Evolutionary conservation across 1,284 basidiomycete genomes (phyloP), one percentile per base, ranked within the genome.

Genomic region (Papiliotrema laurentii): DNA sequence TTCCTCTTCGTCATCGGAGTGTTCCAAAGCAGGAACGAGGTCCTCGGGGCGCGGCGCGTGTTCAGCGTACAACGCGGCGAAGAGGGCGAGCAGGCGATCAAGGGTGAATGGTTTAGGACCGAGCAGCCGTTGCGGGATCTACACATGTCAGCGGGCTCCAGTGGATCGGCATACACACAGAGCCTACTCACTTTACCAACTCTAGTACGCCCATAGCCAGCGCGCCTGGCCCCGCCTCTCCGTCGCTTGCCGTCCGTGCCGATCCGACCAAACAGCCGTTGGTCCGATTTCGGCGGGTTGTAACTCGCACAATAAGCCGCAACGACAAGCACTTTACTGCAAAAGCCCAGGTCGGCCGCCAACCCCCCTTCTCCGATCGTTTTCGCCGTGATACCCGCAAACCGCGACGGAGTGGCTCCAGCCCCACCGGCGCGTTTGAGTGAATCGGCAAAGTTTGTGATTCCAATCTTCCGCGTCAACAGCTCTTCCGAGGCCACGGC

Each of bases 271-370:
- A 92, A 89, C 78, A 92, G 84, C 26, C 85, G 77, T 55, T 89
- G 49, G 68, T 96, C 92, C 5, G 83, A 83, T 61, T 84, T 86
- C 0, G 83, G 71, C 0, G 91, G 90, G 67, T 96, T 96, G 50
- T 86, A 88, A 39, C 86, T 89, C 2, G 89, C 89, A 28, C 93
- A 74, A 67, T 86, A 96, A 0, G 86, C 81, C 0, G 90, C 87
- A 7, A 94, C 71, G 11, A 94, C 74, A 18, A 94, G 77, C 61
- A 85, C 92, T 56, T 85, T 85, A 13, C 82, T 82, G 70, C 85
- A 77, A 0, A 78, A 71, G 2, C 83, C 79, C 21, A 86, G 71
- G n/a, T 67, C 62, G 14, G 18, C 47, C 16, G n/a, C 40, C 26
- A 43, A 30, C n/a, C 45, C n/a, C n/a, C n/a, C n/a, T n/a, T n/a